Conservation (phyloP, 2,329 filamentous ascomycete species). For the Rhytidhysteron rufulum region DNA sequence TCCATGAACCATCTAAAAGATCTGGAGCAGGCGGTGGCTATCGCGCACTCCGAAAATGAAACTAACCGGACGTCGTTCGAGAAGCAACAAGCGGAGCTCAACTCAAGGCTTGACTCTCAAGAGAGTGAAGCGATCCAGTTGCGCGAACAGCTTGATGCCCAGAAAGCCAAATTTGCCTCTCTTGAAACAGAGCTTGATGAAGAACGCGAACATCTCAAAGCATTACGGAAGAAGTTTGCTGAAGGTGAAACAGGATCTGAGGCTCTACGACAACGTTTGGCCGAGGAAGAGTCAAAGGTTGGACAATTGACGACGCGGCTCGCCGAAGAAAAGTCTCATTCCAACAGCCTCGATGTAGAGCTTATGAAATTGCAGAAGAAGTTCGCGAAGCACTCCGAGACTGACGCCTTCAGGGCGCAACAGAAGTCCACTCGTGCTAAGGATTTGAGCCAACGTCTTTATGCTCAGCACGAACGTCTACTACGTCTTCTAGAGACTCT, state of each 20-base stretch:
- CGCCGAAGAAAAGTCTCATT: conserved; percentile 69
- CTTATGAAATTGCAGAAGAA: conserved; percentile 66
- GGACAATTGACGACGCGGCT: conserved; percentile 66
- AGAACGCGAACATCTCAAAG: conserved; percentile 65
- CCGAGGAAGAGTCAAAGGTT: conserved; percentile 71
- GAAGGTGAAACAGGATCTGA: conserved; percentile 83
- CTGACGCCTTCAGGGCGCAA: conserved; percentile 55
- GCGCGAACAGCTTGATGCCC: conserved; percentile 44
- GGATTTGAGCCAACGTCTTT: conserved; percentile 79
- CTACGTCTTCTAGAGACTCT: conserved; percentile 78
- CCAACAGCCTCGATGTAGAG: conserved; percentile 73
- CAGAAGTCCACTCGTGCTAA: conserved; percentile 69
- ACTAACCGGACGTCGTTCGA: conserved; percentile 37
- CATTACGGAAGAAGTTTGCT: conserved; percentile 67
- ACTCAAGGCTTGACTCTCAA: conserved; percentile 34
- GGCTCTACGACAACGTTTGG: conserved; percentile 67
- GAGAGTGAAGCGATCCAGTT: conserved; percentile 33
- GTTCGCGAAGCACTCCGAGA: conserved; percentile 49
- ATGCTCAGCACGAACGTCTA: conserved; percentile 80
- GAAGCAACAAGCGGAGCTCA: conserved; percentile 36
- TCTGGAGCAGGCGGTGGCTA: conserved; percentile 43
- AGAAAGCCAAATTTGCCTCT: conserved; percentile 44
- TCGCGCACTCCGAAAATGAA: conserved; percentile 45
- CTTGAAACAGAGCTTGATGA: conserved; percentile 56
- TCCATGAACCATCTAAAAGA: conserved; percentile 43